Percentiles rank a stretch among this genome's conserved stretches.
Conservation (phyloP, 306 rosid species). For the Casuarina glauca region DNA sequence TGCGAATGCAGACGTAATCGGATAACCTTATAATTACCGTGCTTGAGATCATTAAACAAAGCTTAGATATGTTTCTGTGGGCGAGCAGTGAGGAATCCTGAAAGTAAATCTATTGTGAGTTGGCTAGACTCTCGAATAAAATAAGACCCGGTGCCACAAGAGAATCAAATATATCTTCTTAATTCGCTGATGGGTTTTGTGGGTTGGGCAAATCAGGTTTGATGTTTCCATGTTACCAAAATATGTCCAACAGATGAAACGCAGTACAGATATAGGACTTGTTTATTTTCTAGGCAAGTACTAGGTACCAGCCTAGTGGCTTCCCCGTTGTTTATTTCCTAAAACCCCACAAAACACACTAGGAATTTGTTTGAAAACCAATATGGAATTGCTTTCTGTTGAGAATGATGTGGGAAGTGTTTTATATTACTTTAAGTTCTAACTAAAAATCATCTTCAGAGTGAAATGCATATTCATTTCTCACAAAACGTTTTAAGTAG, state of each 20-base stretch:
- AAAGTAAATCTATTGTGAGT: background rate
- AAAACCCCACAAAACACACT: no score
- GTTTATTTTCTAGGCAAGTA: background rate
- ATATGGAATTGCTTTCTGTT: no score
- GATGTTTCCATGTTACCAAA: no score
- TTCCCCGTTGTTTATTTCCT: no score
- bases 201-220: background rate
- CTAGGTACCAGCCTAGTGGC: no score
- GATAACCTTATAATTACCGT: background rate
- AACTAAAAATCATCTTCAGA: no score
- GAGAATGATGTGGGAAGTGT: no score
- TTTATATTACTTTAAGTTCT: no score
- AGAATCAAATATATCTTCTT: background rate
- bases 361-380: no score
- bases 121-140: background rate
- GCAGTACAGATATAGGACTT: background rate
- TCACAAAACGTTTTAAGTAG: no score
- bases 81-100: background rate
- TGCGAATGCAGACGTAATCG: slow-evolving; percentile 2
- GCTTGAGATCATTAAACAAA: background rate
- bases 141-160: background rate
- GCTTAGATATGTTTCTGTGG: background rate
- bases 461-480: no score
- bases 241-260: background rate
- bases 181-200: background rate